Base-by-base conservation (phyloP, 306 rosid species). In the Quercus ilex region DNA sequence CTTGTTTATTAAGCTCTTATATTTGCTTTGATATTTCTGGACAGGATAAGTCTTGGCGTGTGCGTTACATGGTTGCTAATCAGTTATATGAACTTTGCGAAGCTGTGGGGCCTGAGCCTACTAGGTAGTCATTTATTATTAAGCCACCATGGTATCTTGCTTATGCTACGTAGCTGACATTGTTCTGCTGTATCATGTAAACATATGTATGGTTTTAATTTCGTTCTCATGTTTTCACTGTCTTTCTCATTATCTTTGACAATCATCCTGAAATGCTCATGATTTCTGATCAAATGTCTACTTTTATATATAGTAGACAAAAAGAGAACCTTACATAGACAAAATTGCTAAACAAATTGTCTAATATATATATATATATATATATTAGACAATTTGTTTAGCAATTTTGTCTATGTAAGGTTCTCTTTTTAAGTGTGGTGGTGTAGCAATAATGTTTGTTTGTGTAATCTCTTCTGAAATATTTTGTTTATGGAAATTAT, bases 31-130 rank as follows among this genome's bases (percentile, higher is more conserved):
- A 79, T 79, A 63, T 75, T 83, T 77, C 23, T 71, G 60, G 46
- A 52, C 78, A 95, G 99, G 99, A 95, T 82, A 95, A 95, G 82
- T 95, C 99, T 35, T 95, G 99, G 99, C 98, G 99, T 60, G 99
- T 95, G 35, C 98, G 99, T n/a, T 93, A 95, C 91, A 95, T 95
- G 99, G 99, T 95, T 75, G 99, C 99, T 68, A 95, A 95, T 87
- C 99, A 95, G 80, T 80, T 95, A 33, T 91, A 95, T 72, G 99
- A 95, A 86, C 90, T 95, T 31, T 95, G 98, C 77, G 99, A 95
- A 85, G 99, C 99, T 72, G 99, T 95, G 57, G 99, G 99, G 62
- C 94, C 97, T 81, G 99, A 95, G 46, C 96, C 97, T 69, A 92
- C 97, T 46, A 90, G 99, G 99, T 95, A 92, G 51, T 74, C 62